Percentiles rank a stretch among this genome's conserved stretches.
phyloP scores from a whole-genome alignment of 1,284 basidiomycete species.

The Schizophyllum commune region DNA sequence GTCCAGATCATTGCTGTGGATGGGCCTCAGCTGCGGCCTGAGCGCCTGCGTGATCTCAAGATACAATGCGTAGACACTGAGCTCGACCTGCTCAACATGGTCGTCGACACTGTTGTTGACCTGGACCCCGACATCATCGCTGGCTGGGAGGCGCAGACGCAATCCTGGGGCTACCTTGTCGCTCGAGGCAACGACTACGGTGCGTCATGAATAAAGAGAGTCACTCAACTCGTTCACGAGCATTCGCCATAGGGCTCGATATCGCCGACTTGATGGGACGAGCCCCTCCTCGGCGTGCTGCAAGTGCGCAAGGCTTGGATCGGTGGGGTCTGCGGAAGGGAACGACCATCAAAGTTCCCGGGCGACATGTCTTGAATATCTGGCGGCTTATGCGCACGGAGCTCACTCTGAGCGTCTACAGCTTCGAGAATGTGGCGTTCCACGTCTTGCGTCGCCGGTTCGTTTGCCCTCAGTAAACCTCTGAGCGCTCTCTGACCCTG shows the following conservation, averaged over 20 bases:
- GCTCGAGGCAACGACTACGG: conserved; percentile 63
- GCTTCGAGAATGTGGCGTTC: conserved; percentile 87
- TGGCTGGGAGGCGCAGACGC: conserved; percentile 88
- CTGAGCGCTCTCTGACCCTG: conserved; percentile 4
- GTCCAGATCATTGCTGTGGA: conserved; percentile 56
- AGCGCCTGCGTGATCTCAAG: conserved; percentile 34
- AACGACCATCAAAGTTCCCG: conserved; percentile 79
- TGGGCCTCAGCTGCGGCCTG: conserved; percentile 28
- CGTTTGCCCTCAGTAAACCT: conserved; percentile 6
- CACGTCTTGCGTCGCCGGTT: conserved; percentile 72
- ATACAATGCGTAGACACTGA: conserved; percentile 64
- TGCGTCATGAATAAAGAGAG: conserved; percentile 21
- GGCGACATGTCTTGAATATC: conserved; percentile 87
- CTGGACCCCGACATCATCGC: conserved; percentile 89
- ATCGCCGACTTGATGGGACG: conserved; percentile 63
- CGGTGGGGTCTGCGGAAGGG: conserved; percentile 74
- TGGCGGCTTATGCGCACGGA: conserved; percentile 92
- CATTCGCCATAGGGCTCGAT: conserved; percentile 45
- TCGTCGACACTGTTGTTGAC: conserved; percentile 71
- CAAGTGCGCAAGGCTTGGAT: conserved; percentile 32
- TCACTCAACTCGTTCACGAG: no score
- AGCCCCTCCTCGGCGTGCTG: conserved; percentile 39
- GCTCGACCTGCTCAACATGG: conserved; percentile 74
- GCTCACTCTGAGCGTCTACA: conserved; percentile 72
- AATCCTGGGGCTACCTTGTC: conserved; percentile 87